phyloP scores from a whole-genome alignment of 768 basidiomycete genomes.

The Tricholoma matsutake region DNA sequence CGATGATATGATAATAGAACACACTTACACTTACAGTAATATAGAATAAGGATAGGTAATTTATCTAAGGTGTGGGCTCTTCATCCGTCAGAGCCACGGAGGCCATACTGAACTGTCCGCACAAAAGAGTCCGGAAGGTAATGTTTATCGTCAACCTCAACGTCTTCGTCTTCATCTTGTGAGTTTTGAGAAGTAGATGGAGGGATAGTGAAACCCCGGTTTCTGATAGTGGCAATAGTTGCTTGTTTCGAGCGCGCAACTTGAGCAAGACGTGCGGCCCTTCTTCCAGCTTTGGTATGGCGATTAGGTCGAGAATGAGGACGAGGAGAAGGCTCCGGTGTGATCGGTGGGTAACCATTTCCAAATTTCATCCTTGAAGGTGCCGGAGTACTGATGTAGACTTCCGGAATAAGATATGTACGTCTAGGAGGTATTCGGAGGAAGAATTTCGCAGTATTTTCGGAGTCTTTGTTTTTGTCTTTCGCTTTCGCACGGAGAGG shows the following conservation, averaged over 20 bases:
- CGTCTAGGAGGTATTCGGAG: slow-evolving; percentile 14
- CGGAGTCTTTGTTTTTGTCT: background rate
- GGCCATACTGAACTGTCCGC: slow-evolving; percentile 19
- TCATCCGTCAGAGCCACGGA: slow-evolving; percentile 12
- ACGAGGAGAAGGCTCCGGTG: slow-evolving; percentile 16
- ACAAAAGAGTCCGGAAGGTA: slow-evolving; percentile 14
- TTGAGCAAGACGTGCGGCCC: slow-evolving; percentile 9
- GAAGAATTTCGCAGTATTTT: slow-evolving; percentile 2
- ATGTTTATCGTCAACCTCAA: slow-evolving; percentile 8
- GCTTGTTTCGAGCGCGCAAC: background rate
- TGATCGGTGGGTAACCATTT: slow-evolving; percentile 9
- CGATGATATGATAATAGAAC: background rate
- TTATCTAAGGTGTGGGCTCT: background rate
- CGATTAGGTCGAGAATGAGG: slow-evolving; percentile 1
- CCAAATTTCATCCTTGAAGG: slow-evolving; percentile 4
- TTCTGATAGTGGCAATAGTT: background rate
- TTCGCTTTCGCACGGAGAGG: slow-evolving; percentile 4
- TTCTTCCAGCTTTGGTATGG: slow-evolving; percentile 14
- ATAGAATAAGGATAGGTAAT: slow-evolving; percentile 18
- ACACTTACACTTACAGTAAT: slow-evolving; percentile 3
- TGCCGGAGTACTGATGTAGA: slow-evolving; percentile 12
- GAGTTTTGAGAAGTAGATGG: background rate
- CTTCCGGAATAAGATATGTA: slow-evolving; percentile 9
- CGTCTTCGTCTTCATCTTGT: slow-evolving; percentile 9
- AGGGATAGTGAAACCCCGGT: background rate